A percentile compares a stretch with the other conserved stretches of the same genome.
Conservation (phyloP, 176 grass and related monocot species). For the Phoenix roebelenii region DNA sequence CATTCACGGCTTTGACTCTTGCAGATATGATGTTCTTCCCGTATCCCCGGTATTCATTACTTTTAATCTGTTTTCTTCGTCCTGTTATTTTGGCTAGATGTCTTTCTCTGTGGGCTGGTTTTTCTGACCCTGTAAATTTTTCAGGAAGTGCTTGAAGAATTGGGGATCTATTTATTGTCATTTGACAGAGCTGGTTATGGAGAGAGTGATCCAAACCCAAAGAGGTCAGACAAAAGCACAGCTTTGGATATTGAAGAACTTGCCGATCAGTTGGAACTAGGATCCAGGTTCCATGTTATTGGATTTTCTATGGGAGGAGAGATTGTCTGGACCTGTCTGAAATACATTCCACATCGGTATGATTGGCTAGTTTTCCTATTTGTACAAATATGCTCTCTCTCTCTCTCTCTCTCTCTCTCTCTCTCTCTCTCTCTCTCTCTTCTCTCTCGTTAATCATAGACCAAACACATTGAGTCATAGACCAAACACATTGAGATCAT, state of each 20-base stretch:
- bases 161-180: slow-evolving; percentile 61
- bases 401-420: too few relatives aligned
- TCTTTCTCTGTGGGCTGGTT: not conserved
- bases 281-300: slow-evolving; percentile 59
- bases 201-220: slow-evolving; percentile 74
- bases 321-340: slow-evolving; percentile 60
- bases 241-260: slow-evolving; percentile 71
- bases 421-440: too few relatives aligned
- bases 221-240: slow-evolving; percentile 44
- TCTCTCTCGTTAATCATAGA: too few relatives aligned
- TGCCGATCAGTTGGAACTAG: slow-evolving; percentile 54
- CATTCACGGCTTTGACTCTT: slow-evolving; percentile 52
- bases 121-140: slow-evolving; percentile 13
- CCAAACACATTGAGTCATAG: too few relatives aligned
- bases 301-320: slow-evolving; percentile 65
- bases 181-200: slow-evolving; percentile 76
- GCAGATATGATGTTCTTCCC: slow-evolving; percentile 44
- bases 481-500: not conserved
- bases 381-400: not conserved
- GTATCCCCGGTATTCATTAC: slow-evolving; percentile 32
- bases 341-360: slow-evolving; percentile 79
- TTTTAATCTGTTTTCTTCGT: slow-evolving; percentile 3
- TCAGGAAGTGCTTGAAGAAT: slow-evolving; percentile 62
- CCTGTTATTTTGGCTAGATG: not conserved
- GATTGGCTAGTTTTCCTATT: not conserved